phyloP scores from a whole-genome alignment of 257 asterid species.

The Oldenlandia corymbosa region DNA sequence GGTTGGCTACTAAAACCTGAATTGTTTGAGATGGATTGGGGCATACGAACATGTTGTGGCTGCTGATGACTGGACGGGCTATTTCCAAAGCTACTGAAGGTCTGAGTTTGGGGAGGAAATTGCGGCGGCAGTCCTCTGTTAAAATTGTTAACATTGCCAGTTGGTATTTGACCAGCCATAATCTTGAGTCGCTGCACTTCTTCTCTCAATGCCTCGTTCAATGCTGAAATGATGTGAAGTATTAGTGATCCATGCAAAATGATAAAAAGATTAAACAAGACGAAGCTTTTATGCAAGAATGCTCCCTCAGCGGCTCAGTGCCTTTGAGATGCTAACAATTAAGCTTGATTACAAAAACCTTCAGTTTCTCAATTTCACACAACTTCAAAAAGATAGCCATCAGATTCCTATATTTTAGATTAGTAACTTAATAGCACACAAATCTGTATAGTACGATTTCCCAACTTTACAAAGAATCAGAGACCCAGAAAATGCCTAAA shows the following conservation, averaged over 20 bases:
- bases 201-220: slow-evolving; percentile 68
- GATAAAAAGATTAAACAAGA: not conserved
- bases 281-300: too few species aligned
- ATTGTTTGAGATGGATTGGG: slow-evolving; percentile 30
- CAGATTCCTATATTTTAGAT: not conserved
- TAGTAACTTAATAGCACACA: not conserved
- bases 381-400: too few species aligned
- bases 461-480: not conserved
- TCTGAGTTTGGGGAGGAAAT: slow-evolving; percentile 41
- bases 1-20: slow-evolving; percentile 31
- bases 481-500: not conserved
- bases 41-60: slow-evolving; percentile 29
- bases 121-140: slow-evolving; percentile 39
- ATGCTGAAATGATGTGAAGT: slow-evolving; percentile 33
- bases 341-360: not conserved
- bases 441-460: too few species aligned
- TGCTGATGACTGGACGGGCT: slow-evolving; percentile 38
- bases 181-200: slow-evolving; percentile 83
- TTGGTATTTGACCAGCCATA: slow-evolving; percentile 50
- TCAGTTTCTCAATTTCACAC: not conserved
- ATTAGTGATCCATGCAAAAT: not conserved
- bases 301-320: too few species aligned
- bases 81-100: slow-evolving; percentile 37
- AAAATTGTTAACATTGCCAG: slow-evolving; percentile 39
- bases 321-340: not conserved